Percentiles rank a stretch among this genome's conserved stretches.
These are phyloP conservation scores for Cylindrotheca closterium DNA, from an alignment of 108 stramenopile genomes.

Conservation along the genomic window DNA sequence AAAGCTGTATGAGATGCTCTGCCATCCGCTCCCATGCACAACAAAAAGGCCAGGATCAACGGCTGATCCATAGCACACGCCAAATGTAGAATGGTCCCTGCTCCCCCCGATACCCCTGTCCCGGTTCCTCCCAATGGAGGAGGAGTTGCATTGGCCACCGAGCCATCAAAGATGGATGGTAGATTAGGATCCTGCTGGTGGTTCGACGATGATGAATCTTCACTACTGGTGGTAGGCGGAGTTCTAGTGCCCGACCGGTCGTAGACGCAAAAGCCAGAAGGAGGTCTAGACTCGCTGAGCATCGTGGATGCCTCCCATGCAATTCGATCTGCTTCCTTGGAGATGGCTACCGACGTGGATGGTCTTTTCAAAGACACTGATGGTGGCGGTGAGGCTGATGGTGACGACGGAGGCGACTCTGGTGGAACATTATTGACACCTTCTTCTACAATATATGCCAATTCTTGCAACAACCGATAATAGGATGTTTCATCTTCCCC, in stretches of 20 bases:
- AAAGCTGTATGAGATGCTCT: slow-evolving; percentile 78
- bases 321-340: slow-evolving; percentile 41
- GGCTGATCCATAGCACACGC: slow-evolving; percentile 82
- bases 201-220: too few relatives aligned
- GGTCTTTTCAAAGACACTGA: slow-evolving; percentile 3
- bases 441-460: slow-evolving; percentile 4
- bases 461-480: slow-evolving; percentile 17
- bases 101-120: slow-evolving; percentile 45
- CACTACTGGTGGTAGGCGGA: slow-evolving; percentile 5
- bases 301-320: slow-evolving; percentile 62
- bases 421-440: background rate
- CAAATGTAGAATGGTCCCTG: slow-evolving; percentile 79
- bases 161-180: slow-evolving; percentile 75
- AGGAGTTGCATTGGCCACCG: slow-evolving; percentile 75
- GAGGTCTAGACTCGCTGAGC: slow-evolving; percentile 62
- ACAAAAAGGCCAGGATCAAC: slow-evolving; percentile 65
- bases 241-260: slow-evolving; percentile 23
- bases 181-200: too few relatives aligned
- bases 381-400: slow-evolving; percentile 17
- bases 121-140: slow-evolving; percentile 40
- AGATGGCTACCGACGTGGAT: slow-evolving; percentile 4
- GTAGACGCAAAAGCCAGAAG: slow-evolving; percentile 57
- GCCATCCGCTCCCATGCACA: slow-evolving; percentile 74
- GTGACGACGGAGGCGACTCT: slow-evolving; percentile 11
- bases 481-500: slow-evolving; percentile 11